phyloP scores from a whole-genome alignment of 768 basidiomycete genomes.

The Boletus sensibilis region DNA sequence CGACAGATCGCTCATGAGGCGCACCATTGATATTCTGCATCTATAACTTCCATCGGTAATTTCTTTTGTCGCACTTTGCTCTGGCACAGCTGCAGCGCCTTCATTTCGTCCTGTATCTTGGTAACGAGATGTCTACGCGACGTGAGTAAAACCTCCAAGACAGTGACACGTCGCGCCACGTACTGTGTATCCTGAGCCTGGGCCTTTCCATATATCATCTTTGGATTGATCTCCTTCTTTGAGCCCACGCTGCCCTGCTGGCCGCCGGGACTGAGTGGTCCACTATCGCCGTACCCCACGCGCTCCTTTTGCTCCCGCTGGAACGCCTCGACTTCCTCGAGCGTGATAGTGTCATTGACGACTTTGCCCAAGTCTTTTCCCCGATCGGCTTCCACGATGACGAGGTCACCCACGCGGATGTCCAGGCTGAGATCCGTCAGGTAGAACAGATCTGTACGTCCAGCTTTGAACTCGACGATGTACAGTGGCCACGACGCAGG shows the following conservation, averaged over 20 bases:
- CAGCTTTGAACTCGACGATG: conserved; percentile 98
- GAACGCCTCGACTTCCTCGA: conserved; percentile 88
- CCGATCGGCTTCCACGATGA: conserved; percentile 95
- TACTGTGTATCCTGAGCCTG: conserved; percentile 78
- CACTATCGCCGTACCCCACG: conserved; percentile 40
- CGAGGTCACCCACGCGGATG: conserved; percentile 84
- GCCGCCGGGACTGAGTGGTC: conserved; percentile 51
- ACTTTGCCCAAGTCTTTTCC: conserved; percentile 93
- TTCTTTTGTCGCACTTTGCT: conserved; percentile 92
- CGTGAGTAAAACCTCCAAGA: conserved; percentile 3
- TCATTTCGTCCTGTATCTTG: conserved; percentile 88
- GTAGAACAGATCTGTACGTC: conserved; percentile 93
- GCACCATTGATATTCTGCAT: conserved; percentile 98
- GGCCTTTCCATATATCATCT: conserved; percentile 93
- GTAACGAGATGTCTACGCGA: conserved; percentile 61
- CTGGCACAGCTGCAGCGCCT: conserved; percentile 88
- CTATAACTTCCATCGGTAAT: conserved; percentile 97
- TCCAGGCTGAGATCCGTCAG: conserved; percentile 63
- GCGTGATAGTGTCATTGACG: conserved; percentile 85
- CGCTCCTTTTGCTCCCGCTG: conserved; percentile 76
- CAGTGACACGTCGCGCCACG: conserved; percentile 17
- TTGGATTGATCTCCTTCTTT: conserved; percentile 95
- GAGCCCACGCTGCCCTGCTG: conserved; percentile 35
- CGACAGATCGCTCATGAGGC: conserved; percentile 25
- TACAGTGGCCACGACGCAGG: conserved; percentile 85